Evolutionary conservation across 129 eudicot genomes (phyloP).

Genomic region (Kitagawia praeruptora): DNA sequence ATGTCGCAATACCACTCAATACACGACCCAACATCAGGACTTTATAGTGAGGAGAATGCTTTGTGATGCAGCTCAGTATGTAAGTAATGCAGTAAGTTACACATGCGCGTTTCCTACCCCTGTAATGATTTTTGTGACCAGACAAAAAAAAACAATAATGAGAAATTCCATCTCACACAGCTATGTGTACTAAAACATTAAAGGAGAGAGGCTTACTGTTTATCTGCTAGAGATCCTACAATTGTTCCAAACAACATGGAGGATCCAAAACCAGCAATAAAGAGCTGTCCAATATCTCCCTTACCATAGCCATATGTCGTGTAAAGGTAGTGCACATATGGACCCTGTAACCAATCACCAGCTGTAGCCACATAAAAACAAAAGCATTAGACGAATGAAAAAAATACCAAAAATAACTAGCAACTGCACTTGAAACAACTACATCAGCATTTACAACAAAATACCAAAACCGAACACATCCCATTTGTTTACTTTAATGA

Average conservation of each 20-base stretch:
- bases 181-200: neutral
- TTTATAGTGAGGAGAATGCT: constrained; percentile 95
- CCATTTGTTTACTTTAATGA: neutral
- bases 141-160: constrained; percentile 2
- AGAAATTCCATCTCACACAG: neutral
- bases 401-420: neutral
- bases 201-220: constrained; percentile 46
- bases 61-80: constrained; percentile 92
- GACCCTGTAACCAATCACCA: constrained; percentile 84
- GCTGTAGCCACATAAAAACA: constrained; percentile 46
- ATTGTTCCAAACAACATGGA: constrained; percentile 98
- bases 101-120: constrained; percentile 74
- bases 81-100: constrained; percentile 92
- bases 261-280: constrained; percentile 98
- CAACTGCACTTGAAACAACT: neutral
- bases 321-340: constrained; percentile 69
- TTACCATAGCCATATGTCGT: constrained; percentile 59
- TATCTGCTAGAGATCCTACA: constrained; percentile 97
- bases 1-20: constrained; percentile 95
- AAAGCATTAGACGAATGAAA: neutral
- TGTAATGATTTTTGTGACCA: constrained; percentile 8
- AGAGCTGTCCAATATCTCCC: constrained; percentile 91
- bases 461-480: neutral
- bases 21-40: constrained; percentile 83
- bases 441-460: neutral